Evolutionary conservation across 176 grass and related monocot genomes (phyloP).

Genomic region (Triticum urartu): DNA sequence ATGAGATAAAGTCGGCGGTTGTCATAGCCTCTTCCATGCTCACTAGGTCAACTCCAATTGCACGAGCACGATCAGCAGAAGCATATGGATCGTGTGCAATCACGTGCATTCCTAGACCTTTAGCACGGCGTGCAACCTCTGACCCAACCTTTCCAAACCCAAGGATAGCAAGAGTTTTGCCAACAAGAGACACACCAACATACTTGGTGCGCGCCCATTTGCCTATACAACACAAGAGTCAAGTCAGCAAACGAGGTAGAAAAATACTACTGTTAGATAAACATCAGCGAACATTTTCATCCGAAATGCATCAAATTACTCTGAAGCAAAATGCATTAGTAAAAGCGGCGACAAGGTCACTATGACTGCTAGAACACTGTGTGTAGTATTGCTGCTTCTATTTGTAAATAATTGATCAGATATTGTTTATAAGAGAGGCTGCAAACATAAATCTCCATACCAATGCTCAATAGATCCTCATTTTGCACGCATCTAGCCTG

Average conservation of each 20-base stretch:
- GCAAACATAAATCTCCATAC: not conserved
- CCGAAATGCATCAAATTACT: not conserved
- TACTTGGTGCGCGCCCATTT: slow-evolving; percentile 83
- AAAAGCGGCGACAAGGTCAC: not conserved
- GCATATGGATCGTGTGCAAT: slow-evolving; percentile 84
- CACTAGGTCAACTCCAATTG: slow-evolving; percentile 75
- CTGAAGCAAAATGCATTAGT: not conserved
- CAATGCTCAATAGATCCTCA: not conserved
- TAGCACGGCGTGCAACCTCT: slow-evolving; percentile 79
- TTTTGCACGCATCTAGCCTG: not conserved
- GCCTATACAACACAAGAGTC: slow-evolving; percentile 27
- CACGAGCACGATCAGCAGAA: slow-evolving; percentile 74
- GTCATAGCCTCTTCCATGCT: slow-evolving; percentile 73
- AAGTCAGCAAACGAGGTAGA: not conserved
- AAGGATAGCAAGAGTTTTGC: slow-evolving; percentile 73
- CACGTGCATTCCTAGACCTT: slow-evolving; percentile 84
- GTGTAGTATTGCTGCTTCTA: not conserved
- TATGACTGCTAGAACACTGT: not conserved
- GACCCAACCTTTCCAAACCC: slow-evolving; percentile 87
- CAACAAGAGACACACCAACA: slow-evolving; percentile 82
- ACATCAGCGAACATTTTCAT: not conserved
- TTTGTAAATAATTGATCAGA: not conserved
- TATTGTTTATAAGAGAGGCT: not conserved
- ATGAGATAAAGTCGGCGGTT: slow-evolving; percentile 70
- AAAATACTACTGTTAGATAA: not conserved